phyloP scores from a whole-genome alignment of 441 rosid species.

The Populus hybrid region DNA sequence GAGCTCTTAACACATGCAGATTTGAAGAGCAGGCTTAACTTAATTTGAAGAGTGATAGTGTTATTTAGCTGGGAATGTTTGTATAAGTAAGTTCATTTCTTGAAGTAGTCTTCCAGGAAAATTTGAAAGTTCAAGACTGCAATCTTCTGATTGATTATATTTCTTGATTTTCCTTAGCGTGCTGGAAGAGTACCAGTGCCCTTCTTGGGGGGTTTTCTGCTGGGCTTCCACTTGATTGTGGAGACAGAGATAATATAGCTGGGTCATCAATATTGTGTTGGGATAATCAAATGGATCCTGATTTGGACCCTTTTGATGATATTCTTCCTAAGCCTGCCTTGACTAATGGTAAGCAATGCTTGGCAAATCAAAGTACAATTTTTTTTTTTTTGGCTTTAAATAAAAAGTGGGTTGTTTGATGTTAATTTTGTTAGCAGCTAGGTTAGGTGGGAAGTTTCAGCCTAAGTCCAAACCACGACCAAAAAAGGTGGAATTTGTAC shows the following conservation, averaged over 20 bases:
- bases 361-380: not conserved
- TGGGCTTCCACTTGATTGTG: not conserved
- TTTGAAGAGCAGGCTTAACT: not conserved
- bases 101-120: not conserved
- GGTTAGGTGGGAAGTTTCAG: conserved; percentile 55
- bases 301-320: conserved; percentile 35
- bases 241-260: not conserved
- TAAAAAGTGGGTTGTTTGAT: not conserved
- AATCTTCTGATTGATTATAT: not conserved
- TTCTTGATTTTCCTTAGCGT: not conserved
- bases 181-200: not conserved
- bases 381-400: not conserved
- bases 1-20: not conserved
- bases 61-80: not conserved
- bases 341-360: conserved; percentile 25
- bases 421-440: conserved; percentile 24
- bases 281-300: conserved; percentile 17
- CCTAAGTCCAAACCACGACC: conserved; percentile 50
- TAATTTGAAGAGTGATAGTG: not conserved
- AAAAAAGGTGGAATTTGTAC: conserved; percentile 23
- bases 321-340: conserved; percentile 23
- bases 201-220: not conserved
- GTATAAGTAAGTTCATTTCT: not conserved
- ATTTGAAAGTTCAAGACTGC: not conserved
- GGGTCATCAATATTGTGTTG: not conserved